phyloP scores from a whole-genome alignment of 2,329 filamentous ascomycete species.

The Cladosporium cucumerinum region DNA sequence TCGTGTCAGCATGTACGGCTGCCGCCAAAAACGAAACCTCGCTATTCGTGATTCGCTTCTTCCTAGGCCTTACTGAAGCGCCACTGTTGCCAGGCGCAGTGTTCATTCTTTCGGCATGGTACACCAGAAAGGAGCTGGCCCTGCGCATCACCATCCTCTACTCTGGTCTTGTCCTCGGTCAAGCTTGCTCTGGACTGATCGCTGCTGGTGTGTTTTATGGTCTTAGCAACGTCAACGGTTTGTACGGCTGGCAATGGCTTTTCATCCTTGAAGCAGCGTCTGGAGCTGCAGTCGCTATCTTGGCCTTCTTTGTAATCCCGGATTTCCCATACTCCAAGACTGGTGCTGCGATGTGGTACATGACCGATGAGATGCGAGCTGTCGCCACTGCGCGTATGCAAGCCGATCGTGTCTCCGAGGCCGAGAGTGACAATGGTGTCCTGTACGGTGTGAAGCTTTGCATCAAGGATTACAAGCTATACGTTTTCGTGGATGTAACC shows the following conservation, averaged over 20 bases:
- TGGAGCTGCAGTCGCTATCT: conserved; percentile 59
- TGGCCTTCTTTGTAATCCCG: conserved; percentile 59
- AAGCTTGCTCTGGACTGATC: conserved; percentile 8
- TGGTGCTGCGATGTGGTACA: conserved; percentile 11
- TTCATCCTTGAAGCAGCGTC: conserved; percentile 13
- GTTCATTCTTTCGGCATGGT: conserved; percentile 36
- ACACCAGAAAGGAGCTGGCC: conserved; percentile 34
- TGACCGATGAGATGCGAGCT: conserved; percentile 11
- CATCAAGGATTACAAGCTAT: conserved; percentile 13
- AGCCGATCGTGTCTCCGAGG: conserved; percentile 10
- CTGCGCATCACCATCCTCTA: conserved; percentile 8
- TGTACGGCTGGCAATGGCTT: conserved; percentile 11
- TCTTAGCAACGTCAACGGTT: not conserved
- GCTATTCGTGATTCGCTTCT: conserved; percentile 25
- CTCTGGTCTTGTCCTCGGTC: conserved; percentile 4
- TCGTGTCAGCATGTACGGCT: conserved; percentile 26
- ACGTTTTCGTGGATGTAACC: not conserved
- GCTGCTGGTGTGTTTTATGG: conserved; percentile 9
- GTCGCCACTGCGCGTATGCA: conserved; percentile 10
- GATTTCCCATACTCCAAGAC: conserved; percentile 48
- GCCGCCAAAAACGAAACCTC: conserved; percentile 25
- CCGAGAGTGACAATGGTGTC: not conserved
- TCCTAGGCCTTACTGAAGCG: conserved; percentile 22
- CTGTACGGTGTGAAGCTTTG: conserved; percentile 1
- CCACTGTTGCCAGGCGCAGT: conserved; percentile 7